Base-by-base conservation (phyloP, 441 rosid genomes). In the Melastoma candidum region DNA sequence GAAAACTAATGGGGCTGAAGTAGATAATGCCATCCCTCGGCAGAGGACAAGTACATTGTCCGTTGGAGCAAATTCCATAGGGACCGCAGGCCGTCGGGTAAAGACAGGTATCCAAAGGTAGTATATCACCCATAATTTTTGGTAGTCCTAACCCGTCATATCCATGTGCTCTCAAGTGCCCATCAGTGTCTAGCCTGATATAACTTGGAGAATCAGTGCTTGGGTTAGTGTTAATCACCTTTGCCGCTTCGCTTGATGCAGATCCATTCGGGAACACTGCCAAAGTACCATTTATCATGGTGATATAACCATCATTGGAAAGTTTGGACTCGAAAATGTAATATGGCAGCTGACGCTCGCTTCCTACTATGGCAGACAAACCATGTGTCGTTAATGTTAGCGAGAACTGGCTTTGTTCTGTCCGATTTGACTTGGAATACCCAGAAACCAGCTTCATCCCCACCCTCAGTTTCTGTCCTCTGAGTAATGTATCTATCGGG, bases 401-500 rank as follows among this genome's bases (percentile, higher is more conserved):
- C 24, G 47, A 53, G 44, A 56, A 56, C 26, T 45, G 11, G 14
- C 69, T 44, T 2, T 2, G n/a, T 29, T n/a, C 11, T 2, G 62
- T 10, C 43, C 59, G 53, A 52, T 63, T 60, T 7, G 57, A 11
- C 24, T 12, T 3, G 9, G 67, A 56, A 43, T 53, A 4, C 7
- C 53, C 57, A 0, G 74, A 49, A 4, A 12, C 22, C 22, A 73
- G 17, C 0, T 5, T 56, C 22, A 56, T 25, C 4, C 50, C 46
- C 1, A 41, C n/a, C 29, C 1, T 25, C 14, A 66, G 45, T 0
- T 3, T 2, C 44, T 59, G 67, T 36, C 32, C 46, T 1, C 46
- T 53, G 1, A 73, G 45, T 60, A 71, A 59, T 10, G 59, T 49
- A 46, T 63, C 65, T 1, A 63, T 51, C 12, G 64, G 73, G 22